Conservation (phyloP, 345 rosid genomes). For the Erodium maritimum region DNA sequence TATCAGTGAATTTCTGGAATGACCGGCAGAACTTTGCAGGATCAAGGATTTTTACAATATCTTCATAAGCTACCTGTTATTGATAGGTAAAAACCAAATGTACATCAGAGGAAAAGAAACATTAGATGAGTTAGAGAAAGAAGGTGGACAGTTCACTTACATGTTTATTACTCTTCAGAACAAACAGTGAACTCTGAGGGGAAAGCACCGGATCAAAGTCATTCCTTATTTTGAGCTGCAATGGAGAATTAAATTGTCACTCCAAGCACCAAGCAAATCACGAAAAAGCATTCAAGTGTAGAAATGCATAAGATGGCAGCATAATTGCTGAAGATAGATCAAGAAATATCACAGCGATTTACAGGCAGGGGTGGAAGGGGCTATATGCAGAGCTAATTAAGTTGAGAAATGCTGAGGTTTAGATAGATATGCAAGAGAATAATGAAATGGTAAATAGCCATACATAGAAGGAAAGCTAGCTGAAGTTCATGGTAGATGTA, state of each 20-base stretch:
- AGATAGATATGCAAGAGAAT: background rate
- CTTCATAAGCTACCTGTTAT: constrained; percentile 74
- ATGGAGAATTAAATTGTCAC: constrained; percentile 6
- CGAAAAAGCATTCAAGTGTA: background rate
- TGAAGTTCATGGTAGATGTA: background rate
- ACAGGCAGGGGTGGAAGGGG: background rate
- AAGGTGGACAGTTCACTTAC: constrained; percentile 29
- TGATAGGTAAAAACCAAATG: constrained; percentile 4
- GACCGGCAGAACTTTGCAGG: constrained; percentile 73
- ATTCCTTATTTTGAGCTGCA: constrained; percentile 94
- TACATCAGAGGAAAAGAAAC: constrained; percentile 10
- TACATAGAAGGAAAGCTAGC: background rate
- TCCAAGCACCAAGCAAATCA: constrained; percentile 1
- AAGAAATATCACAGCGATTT: background rate
- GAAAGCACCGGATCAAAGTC: constrained; percentile 99
- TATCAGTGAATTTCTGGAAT: constrained; percentile 84
- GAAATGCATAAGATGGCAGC: constrained; percentile 4
- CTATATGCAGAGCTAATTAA: background rate
- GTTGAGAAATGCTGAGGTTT: background rate
- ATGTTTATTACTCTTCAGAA: constrained; percentile 87
- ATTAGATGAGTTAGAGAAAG: background rate
- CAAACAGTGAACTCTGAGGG: constrained; percentile 96
- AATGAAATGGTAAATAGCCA: background rate
- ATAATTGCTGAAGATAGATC: background rate
- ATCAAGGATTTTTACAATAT: constrained; percentile 80